These are phyloP conservation scores for Ogataea paradorogensis DNA, from an alignment of 805 yeast genomes.

Conservation along the genomic window DNA sequence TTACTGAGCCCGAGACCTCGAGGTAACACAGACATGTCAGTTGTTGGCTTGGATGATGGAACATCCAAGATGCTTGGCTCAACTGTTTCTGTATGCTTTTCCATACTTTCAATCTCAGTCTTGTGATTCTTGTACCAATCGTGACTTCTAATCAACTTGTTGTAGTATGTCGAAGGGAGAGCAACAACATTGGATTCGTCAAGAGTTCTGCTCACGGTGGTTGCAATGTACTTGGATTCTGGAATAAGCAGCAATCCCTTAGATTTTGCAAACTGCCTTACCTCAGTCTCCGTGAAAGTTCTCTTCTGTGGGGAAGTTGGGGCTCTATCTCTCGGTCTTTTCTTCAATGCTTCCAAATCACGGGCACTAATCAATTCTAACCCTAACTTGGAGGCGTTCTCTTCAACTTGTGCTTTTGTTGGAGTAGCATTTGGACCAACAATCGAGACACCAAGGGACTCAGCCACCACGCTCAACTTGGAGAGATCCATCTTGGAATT, in stretches of 20 bases:
- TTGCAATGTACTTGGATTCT: constrained; percentile 55
- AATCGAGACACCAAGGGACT: constrained; percentile 15
- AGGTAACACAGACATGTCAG: constrained; percentile 4
- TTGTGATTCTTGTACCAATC: constrained; percentile 29
- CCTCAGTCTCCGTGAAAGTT: constrained; percentile 16
- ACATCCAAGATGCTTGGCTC: constrained; percentile 15
- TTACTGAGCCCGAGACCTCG: constrained; percentile 15
- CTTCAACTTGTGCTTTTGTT: constrained; percentile 12
- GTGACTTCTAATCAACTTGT: constrained; percentile 48
- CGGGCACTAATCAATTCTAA: constrained; percentile 20
- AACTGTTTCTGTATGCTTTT: constrained; percentile 12
- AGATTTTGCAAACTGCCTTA: constrained; percentile 41
- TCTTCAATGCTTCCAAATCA: constrained; percentile 32
- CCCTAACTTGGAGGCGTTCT: constrained; percentile 31
- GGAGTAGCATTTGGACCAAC: constrained; percentile 8
- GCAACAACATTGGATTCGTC: constrained; percentile 58
- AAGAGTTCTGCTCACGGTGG: constrained; percentile 54
- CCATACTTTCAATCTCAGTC: constrained; percentile 6
- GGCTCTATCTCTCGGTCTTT: constrained; percentile 22
- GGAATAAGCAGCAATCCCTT: constrained; percentile 57
- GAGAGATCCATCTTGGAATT: constrained; percentile 6
- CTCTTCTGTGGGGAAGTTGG: neutral
- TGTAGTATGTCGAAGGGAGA: constrained; percentile 62
- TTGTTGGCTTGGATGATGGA: constrained; percentile 2
- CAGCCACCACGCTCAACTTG: constrained; percentile 24